Evolutionary conservation across 192 early-diverging fungal species (phyloP), one percentile per base, ranked within the genome.

Genomic region (Neocallimastix lanati): DNA sequence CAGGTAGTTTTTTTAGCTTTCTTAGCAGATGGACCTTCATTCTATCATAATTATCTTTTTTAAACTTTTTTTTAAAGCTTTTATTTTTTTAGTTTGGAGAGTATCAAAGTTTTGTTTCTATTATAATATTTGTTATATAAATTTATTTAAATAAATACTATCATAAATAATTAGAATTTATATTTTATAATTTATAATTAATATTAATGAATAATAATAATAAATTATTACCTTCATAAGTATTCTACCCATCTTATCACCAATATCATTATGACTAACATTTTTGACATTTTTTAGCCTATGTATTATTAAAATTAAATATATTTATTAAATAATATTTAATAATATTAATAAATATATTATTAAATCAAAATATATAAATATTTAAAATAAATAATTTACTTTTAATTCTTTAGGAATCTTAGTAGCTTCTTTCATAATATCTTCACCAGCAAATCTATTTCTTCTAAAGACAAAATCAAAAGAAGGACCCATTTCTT

Each of bases 61-160:
- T 82, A 83, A 76, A 77, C 28, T 82, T 81, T 25, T 88, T 80
- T 96, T 96, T 82, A 99, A 86, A 50, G 94, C 97, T 89, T 98
- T 98, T 92, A 99, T 95, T 89, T 99, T 99, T 82, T 96, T 88
- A 3, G 96, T 97, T 85, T 99, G 96, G 85, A 99, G 87, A 88
- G 94, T 94, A 79, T 87, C 82, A 76, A 99, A 89, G 77, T 97
- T 92, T 84, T 99, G 97, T 82, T 91, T 90, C 80, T 50, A 50
- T 50, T 33, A 33, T 33, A 6, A 33, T 33, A 33, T 33, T 33
- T 6, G 11, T 33, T 33, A 33, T 33, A 33, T n/a, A n/a, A n/a
- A n/a, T n/a, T n/a, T n/a, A n/a, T n/a, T n/a, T n/a, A n/a, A n/a
- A n/a, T n/a, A n/a, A n/a, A n/a, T n/a, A n/a, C n/a, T n/a, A n/a